Evolutionary conservation across 2,329 filamentous ascomycete genomes (phyloP).

Genomic region (Ascochyta viciae-villosae): DNA sequence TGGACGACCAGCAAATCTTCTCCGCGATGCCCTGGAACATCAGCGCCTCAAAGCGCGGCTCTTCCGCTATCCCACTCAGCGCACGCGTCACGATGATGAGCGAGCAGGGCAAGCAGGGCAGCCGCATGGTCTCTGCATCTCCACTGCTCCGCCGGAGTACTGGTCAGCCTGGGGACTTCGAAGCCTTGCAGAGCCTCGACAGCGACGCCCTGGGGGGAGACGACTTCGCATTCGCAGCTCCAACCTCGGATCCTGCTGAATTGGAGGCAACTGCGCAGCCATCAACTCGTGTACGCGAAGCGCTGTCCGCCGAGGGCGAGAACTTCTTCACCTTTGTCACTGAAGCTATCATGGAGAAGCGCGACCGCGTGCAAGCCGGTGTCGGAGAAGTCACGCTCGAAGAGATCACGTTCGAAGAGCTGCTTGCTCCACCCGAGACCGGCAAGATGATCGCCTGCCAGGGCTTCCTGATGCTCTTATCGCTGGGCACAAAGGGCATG

Average conservation of each 20-base stretch:
- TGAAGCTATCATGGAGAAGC: conserved; percentile 53
- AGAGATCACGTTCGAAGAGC: conserved; percentile 69
- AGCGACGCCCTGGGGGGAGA: conserved; percentile 33
- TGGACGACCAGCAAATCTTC: conserved; percentile 72
- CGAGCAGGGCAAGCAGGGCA: conserved; percentile 46
- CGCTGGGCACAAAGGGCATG: conserved; percentile 63
- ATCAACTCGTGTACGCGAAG: conserved; percentile 56
- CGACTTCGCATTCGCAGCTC: conserved; percentile 25
- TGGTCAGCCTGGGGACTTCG: conserved; percentile 40
- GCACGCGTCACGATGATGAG: conserved; percentile 51
- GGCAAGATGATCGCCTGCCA: conserved; percentile 68
- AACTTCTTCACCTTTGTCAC: conserved; percentile 70
- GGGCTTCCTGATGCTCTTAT: conserved; percentile 51
- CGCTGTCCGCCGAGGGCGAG: conserved; percentile 64
- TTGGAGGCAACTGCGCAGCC: conserved; percentile 11
- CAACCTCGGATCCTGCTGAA: conserved; percentile 30
- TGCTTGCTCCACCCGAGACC: conserved; percentile 67
- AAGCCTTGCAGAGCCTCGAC: conserved; percentile 38
- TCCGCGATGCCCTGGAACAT: conserved; percentile 75
- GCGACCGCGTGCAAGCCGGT: conserved; percentile 19
- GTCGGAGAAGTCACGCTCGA: conserved; percentile 64
- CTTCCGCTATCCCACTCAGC: conserved; percentile 52
- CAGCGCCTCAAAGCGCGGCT: conserved; percentile 62
- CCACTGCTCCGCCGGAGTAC: conserved; percentile 62
- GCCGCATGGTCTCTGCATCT: conserved; percentile 64